Evolutionary conservation across 1,284 basidiomycete genomes (phyloP).

Genomic region (Chondrostereum purpureum): DNA sequence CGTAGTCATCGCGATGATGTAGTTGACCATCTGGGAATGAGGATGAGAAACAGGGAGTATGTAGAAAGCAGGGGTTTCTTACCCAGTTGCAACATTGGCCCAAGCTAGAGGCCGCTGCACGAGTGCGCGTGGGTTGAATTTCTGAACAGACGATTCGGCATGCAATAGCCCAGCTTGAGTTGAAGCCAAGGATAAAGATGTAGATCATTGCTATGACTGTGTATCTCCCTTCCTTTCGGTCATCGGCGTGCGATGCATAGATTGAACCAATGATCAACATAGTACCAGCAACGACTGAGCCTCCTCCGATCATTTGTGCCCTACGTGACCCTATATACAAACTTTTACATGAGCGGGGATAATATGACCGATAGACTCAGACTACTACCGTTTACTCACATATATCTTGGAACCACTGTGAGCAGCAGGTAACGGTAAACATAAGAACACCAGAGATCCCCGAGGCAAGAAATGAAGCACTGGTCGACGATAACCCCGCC

Average conservation of each 20-base stretch:
- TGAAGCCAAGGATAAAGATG: constrained; percentile 32
- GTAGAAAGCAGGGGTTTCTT: constrained; percentile 15
- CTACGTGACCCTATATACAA: constrained; percentile 35
- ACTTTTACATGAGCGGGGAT: neutral
- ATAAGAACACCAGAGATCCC: constrained; percentile 46
- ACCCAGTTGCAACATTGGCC: constrained; percentile 35
- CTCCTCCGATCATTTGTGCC: constrained; percentile 39
- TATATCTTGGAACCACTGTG: constrained; percentile 36
- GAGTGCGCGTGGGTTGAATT: constrained; percentile 35
- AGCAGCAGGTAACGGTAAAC: constrained; percentile 34
- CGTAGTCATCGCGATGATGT: constrained; percentile 37
- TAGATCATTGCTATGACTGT: constrained; percentile 43
- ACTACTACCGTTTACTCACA: constrained; percentile 19
- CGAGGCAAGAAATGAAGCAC: constrained; percentile 44
- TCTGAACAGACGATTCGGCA: constrained; percentile 31
- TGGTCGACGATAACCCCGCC: constrained; percentile 37
- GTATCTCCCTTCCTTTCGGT: constrained; percentile 28
- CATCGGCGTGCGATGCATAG: constrained; percentile 32
- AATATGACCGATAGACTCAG: neutral
- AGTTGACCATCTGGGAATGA: constrained; percentile 31
- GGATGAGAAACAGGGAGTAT: constrained; percentile 11
- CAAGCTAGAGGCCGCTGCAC: constrained; percentile 30
- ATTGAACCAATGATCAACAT: constrained; percentile 36
- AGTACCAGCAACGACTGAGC: constrained; percentile 29
- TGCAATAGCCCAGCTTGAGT: constrained; percentile 33